Evolutionary conservation across 179 eudicot species (phyloP).

Genomic region (Actinidia polygama): DNA sequence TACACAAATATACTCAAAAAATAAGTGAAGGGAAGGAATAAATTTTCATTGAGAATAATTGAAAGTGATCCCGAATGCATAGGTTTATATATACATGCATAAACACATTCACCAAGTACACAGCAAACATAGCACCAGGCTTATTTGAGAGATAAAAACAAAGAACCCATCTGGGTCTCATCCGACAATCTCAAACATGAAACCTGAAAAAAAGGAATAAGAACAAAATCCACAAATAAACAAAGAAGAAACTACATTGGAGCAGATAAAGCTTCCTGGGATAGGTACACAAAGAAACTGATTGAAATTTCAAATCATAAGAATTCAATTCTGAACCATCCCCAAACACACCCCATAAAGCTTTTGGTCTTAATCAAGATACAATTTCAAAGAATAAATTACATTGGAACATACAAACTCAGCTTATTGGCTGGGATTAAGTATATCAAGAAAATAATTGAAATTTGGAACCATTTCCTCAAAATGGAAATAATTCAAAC

Average conservation of each 20-base stretch:
- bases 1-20: slow-evolving; percentile 4
- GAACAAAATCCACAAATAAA: not conserved
- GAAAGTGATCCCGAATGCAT: slow-evolving; percentile 3
- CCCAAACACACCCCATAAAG: too few relatives aligned
- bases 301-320: not conserved
- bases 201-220: not conserved
- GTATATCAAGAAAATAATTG: too few relatives aligned
- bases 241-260: not conserved
- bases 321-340: not conserved
- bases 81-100: not conserved
- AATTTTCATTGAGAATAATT: not conserved
- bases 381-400: too few relatives aligned
- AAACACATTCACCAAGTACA: slow-evolving; percentile 5
- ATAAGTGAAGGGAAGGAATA: not conserved
- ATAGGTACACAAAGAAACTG: not conserved
- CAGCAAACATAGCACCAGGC: not conserved
- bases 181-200: too few relatives aligned
- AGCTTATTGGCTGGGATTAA: too few relatives aligned
- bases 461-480: too few relatives aligned
- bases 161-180: not conserved
- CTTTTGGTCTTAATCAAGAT: too few relatives aligned
- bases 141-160: not conserved
- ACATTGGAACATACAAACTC: too few relatives aligned
- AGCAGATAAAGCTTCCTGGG: not conserved
- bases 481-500: too few relatives aligned